Base-by-base conservation (phyloP, 2,329 filamentous ascomycete species). In the Akanthomyces dipterigenus region DNA sequence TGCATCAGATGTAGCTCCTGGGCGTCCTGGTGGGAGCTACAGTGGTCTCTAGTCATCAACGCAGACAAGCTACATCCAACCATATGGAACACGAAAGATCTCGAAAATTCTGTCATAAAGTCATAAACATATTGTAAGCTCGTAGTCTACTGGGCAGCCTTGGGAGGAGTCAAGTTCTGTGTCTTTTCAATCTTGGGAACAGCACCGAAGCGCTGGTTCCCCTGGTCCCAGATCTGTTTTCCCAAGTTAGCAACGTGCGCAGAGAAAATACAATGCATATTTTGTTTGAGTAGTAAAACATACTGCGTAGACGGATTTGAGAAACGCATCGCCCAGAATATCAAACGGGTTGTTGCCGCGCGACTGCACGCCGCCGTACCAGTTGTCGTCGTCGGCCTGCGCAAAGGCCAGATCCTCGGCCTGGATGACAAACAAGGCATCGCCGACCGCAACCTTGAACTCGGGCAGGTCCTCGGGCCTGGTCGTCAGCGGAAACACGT, bases 171-270 rank as follows among this genome's bases (percentile, higher is more conserved):
- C 57, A 60, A 46, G 57, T 60, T 60, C 34, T 60, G 57, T 3
- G 57, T 60, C 57, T 60, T 60, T n/a, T 60, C 57, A 38, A 60
- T 60, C 40, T 60, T 60, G 26, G 57, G 57, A 7, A 60, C 57
- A 2, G 40, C 87, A 64, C 87, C 87, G 65, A 88, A 88, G 76
- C 88, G 90, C 58, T 78, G 36, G 28, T 60, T 51, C 2, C 57
- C 57, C 40, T 53, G 57, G 28, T 60, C 57, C 57, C 57, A 60
- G 28, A 60, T 60, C 56, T 59, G 8, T 3, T 34, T 34, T 34
- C 31, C 2, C 11, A 6, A 5, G 8, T 34, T 34, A 34, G 14
- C 14, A n/a, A 22, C 5, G 14, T 9, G 34, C 3, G 11, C 26
- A 24, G 11, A 3, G 16, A 36, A 14, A 4, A 3, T 18, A 18